phyloP scores from a whole-genome alignment of 1,284 basidiomycete species.

The Pseudozyma hubeiensis region DNA sequence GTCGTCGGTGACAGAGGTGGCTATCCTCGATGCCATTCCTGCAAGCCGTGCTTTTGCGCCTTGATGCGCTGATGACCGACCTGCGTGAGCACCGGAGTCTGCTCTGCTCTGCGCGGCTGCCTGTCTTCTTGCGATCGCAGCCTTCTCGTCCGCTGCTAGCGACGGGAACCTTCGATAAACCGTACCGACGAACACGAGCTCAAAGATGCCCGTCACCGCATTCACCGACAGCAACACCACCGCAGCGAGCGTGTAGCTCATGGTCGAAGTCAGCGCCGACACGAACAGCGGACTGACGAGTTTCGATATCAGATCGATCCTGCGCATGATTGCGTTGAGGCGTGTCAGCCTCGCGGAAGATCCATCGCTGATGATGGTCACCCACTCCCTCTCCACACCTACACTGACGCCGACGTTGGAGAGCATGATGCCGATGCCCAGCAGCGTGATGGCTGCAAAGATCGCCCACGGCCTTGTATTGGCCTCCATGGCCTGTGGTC shows the following conservation, averaged over 20 bases:
- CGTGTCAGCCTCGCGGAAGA: slow-evolving; percentile 54
- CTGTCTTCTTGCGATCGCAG: slow-evolving; percentile 11
- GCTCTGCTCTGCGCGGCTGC: neutral
- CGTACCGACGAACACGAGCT: slow-evolving; percentile 51
- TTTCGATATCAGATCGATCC: slow-evolving; percentile 74
- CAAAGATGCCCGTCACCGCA: slow-evolving; percentile 48
- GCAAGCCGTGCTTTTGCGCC: neutral
- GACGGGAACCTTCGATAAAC: slow-evolving; percentile 53
- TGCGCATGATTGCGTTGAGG: slow-evolving; percentile 69
- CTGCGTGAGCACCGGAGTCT: neutral
- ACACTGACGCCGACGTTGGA: slow-evolving; percentile 72
- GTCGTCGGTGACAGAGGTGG: slow-evolving; percentile 10
- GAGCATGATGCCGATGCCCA: slow-evolving; percentile 69
- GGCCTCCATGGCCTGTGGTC: slow-evolving; percentile 14
- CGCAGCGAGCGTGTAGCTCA: slow-evolving; percentile 38
- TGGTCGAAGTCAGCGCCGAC: slow-evolving; percentile 71
- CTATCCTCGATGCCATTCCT: neutral
- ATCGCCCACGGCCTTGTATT: slow-evolving; percentile 56
- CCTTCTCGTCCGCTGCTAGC: slow-evolving; percentile 40
- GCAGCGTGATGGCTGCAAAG: slow-evolving; percentile 70
- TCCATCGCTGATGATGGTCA: slow-evolving; percentile 70
- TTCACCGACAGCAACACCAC: slow-evolving; percentile 53
- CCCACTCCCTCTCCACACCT: slow-evolving; percentile 75
- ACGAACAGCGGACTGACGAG: slow-evolving; percentile 74
- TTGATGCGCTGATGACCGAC: neutral